Evolutionary conservation across 192 early-diverging fungal genomes (phyloP).

Genomic region (Spinellus fusiger): DNA sequence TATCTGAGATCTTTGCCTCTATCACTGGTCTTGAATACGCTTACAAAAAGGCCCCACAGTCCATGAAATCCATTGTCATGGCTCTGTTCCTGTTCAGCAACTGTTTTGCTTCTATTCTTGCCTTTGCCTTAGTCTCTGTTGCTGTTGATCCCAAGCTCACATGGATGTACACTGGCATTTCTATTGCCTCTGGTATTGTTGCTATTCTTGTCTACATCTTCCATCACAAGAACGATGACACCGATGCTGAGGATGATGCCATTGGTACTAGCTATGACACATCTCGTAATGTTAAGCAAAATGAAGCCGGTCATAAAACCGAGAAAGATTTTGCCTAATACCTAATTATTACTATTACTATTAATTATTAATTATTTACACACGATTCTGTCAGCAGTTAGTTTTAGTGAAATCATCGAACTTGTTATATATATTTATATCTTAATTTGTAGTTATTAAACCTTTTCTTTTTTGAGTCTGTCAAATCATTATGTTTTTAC

Average conservation of each 20-base stretch:
- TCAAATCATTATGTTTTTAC: too few species aligned
- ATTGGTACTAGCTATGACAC: conserved; percentile 20
- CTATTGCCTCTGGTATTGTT: conserved; percentile 14
- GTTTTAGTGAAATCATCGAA: too few species aligned
- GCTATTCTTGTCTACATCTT: conserved; percentile 41
- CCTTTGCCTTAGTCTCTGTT: conserved; percentile 51
- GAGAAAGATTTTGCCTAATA: conserved; percentile 4
- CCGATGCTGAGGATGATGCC: conserved; percentile 33
- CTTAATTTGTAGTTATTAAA: too few species aligned
- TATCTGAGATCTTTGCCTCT: conserved; percentile 66
- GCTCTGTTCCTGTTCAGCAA: conserved; percentile 60
- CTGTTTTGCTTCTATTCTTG: conserved; percentile 48
- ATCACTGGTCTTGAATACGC: conserved; percentile 66
- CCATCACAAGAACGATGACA: conserved; percentile 48
- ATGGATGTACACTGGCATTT: conserved; percentile 58
- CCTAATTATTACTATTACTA: too few species aligned
- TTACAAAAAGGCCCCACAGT: conserved; percentile 55
- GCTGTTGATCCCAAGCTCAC: conserved; percentile 51
- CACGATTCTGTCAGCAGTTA: too few species aligned
- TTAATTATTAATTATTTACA: too few species aligned
- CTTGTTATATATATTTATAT: too few species aligned
- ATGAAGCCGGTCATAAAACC: conserved; percentile 9
- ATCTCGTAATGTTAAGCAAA: not conserved
- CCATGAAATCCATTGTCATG: conserved; percentile 68
- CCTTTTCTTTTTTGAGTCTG: too few species aligned